Percentiles rank a stretch among this genome's conserved stretches.
phyloP scores from a whole-genome alignment of 306 rosid species.

The Inga laurina region DNA sequence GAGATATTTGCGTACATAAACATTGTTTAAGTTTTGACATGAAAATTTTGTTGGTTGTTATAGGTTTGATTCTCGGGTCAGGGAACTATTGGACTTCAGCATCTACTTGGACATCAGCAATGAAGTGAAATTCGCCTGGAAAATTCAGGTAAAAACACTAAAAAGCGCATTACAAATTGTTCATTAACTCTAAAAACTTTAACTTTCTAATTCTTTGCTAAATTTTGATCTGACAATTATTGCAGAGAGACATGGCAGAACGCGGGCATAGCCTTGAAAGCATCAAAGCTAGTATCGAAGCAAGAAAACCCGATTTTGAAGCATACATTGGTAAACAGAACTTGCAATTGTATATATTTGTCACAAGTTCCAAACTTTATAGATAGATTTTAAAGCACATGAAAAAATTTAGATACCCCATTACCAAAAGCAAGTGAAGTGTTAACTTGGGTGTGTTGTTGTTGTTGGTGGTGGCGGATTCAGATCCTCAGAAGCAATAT shows the following conservation, averaged over 20 bases:
- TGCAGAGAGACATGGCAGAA: conserved; percentile 98
- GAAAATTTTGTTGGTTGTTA: conserved; percentile 22
- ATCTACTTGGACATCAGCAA: conserved; percentile 98
- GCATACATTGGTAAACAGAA: conserved; percentile 77
- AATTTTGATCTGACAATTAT: conserved; percentile 23
- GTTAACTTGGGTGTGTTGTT: conserved; percentile 1
- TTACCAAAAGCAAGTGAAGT: not conserved
- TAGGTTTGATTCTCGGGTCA: conserved; percentile 88
- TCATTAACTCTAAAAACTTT: not conserved
- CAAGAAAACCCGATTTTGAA: conserved; percentile 95
- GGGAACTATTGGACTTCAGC: conserved; percentile 95
- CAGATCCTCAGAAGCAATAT: conserved; percentile 96
- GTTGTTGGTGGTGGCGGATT: not conserved
- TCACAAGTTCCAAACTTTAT: not conserved
- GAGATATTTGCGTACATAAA: not conserved
- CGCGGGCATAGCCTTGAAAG: conserved; percentile 99
- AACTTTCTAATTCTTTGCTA: conserved; percentile 12
- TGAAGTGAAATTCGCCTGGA: conserved; percentile 99
- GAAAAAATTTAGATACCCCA: not conserved
- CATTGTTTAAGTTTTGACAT: not conserved
- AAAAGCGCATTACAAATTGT: not conserved
- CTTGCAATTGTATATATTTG: not conserved
- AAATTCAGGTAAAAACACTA: conserved; percentile 75
- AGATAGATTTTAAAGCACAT: not conserved
- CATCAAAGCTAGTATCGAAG: conserved; percentile 98